phyloP scores from a whole-genome alignment of 1,284 basidiomycete genomes.

The Rhodotorula sp. region DNA sequence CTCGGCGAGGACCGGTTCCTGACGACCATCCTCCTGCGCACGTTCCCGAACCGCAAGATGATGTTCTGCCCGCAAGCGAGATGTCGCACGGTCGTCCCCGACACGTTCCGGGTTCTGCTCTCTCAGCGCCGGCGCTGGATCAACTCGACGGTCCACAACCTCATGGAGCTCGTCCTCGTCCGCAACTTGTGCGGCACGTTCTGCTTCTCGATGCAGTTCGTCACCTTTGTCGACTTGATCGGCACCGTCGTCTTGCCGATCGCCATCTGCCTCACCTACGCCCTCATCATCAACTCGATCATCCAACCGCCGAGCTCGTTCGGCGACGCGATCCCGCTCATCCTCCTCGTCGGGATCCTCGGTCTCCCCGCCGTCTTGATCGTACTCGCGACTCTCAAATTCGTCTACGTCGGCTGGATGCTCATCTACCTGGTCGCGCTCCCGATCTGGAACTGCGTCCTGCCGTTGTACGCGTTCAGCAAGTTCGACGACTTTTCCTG shows the following conservation, averaged over 20 bases:
- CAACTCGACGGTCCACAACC: slow-evolving; percentile 98
- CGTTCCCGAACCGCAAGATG: slow-evolving; percentile 98
- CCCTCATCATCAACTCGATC: slow-evolving; percentile 74
- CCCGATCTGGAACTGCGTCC: slow-evolving; percentile 88
- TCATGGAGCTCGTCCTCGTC: slow-evolving; percentile 97
- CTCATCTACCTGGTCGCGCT: slow-evolving; percentile 85
- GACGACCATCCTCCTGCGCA: slow-evolving; percentile 88
- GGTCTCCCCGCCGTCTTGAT: slow-evolving; percentile 92
- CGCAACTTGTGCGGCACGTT: slow-evolving; percentile 72
- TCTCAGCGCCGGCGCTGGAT: slow-evolving; percentile 99
- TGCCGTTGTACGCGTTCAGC: slow-evolving; percentile 89
- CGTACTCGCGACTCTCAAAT: slow-evolving; percentile 86
- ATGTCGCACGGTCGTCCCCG: slow-evolving; percentile 93
- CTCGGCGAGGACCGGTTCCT: slow-evolving; percentile 99
- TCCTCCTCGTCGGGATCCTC: slow-evolving; percentile 83
- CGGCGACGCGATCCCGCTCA: slow-evolving; percentile 88
- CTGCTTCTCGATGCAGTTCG: slow-evolving; percentile 63
- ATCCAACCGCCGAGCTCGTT: slow-evolving; percentile 79
- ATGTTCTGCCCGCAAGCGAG: slow-evolving; percentile 96
- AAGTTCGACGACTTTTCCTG: slow-evolving; percentile 99
- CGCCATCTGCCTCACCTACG: slow-evolving; percentile 87
- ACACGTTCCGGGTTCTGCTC: slow-evolving; percentile 87
- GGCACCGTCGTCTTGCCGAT: slow-evolving; percentile 94
- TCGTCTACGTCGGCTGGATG: slow-evolving; percentile 98
- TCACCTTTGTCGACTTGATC: slow-evolving; percentile 96